Evolutionary conservation across 2,329 filamentous ascomycete genomes (phyloP), one percentile per base, ranked within the genome.

Genomic region (Colletotrichum orbiculare): DNA sequence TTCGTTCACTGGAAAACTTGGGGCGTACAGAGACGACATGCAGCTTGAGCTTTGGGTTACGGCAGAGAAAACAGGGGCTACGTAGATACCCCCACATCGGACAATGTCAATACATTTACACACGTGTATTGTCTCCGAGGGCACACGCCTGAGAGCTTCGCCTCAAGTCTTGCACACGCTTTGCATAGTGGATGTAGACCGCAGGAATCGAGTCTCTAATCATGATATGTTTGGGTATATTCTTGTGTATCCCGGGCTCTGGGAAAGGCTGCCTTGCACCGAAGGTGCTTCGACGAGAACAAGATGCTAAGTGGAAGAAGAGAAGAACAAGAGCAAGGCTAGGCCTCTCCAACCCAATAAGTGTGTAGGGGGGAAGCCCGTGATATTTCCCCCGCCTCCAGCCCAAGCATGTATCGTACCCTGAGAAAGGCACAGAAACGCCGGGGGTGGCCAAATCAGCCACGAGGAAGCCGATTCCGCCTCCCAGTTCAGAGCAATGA

Each of bases 141-240:
- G 25, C 25, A 35, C 38, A 41, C 38, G 38, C 38, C 35, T 7
- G 25, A 39, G 35, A 10, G 10, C 15, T 45, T 45, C 11, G n/a
- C 10, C 15, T 48, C 15, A 13, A 48, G 9, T 12, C 6, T 42
- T 17, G 3, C 43, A 10, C 17, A 15, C 10, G 15, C 33, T 12
- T 57, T 15, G 37, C 38, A n/a, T 15, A 34, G n/a, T 39, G 9
- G n/a, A 34, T n/a, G 34, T 15, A 17, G n/a, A 38, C 33, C n/a
- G 43, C 10, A 47, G n/a, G 15, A n/a, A 12, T 34, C 17, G 13
- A 43, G 47, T 52, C 45, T 60, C 58, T 65, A 48, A 41, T 65
- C 58, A 65, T 62, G 47, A 65, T 53, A 43, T 65, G 15, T 65
- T 17, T 65, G 62, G 62, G 62, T 65, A 65, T 65, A 65, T 65